Percentiles rank a stretch among this genome's conserved stretches.
Conservation (phyloP, 2,329 filamentous ascomycete genomes). For the Ciborinia camelliae region DNA sequence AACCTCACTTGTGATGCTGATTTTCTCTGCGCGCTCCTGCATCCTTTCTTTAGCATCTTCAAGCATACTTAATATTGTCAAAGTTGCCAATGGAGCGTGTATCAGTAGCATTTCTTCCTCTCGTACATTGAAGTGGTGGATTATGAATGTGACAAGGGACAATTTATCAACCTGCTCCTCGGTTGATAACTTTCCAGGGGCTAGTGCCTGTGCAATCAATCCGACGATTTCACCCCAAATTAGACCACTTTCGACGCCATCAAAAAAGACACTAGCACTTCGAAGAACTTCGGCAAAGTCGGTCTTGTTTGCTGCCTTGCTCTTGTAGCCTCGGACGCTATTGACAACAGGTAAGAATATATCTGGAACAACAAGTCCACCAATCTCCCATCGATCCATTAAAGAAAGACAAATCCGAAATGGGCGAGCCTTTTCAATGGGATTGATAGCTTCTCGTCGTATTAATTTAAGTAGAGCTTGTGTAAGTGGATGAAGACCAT, state of each 20-base stretch:
- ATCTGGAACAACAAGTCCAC: slow-evolving; percentile 80
- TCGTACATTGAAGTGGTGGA: slow-evolving; percentile 84
- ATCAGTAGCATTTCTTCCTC: slow-evolving; percentile 94
- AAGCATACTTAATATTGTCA: slow-evolving; percentile 60
- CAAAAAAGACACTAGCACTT: slow-evolving; percentile 94
- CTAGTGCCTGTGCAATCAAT: slow-evolving; percentile 60
- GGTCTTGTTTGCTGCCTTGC: slow-evolving; percentile 57
- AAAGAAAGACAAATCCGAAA: slow-evolving; percentile 91
- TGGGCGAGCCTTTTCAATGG: slow-evolving; percentile 72
- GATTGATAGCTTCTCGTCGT: slow-evolving; percentile 47
- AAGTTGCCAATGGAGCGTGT: slow-evolving; percentile 73
- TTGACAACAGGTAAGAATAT: slow-evolving; percentile 84
- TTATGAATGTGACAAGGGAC: slow-evolving; percentile 73
- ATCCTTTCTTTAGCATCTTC: slow-evolving; percentile 48
- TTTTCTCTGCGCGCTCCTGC: slow-evolving; percentile 28
- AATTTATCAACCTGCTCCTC: slow-evolving; percentile 58
- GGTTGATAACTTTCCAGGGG: slow-evolving; percentile 43
- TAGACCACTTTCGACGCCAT: slow-evolving; percentile 89
- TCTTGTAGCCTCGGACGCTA: slow-evolving; percentile 73
- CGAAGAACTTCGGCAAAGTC: slow-evolving; percentile 84
- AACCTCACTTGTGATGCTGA: slow-evolving; percentile 31
- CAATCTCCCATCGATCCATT: slow-evolving; percentile 98
- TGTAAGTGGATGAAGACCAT: slow-evolving; percentile 71
- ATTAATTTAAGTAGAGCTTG: slow-evolving; percentile 77
- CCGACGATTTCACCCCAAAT: slow-evolving; percentile 83